Percentiles rank a stretch among this genome's conserved stretches.
Evolutionary conservation across 2,329 filamentous ascomycete genomes (phyloP).

Genomic region (Fusarium vanettenii): DNA sequence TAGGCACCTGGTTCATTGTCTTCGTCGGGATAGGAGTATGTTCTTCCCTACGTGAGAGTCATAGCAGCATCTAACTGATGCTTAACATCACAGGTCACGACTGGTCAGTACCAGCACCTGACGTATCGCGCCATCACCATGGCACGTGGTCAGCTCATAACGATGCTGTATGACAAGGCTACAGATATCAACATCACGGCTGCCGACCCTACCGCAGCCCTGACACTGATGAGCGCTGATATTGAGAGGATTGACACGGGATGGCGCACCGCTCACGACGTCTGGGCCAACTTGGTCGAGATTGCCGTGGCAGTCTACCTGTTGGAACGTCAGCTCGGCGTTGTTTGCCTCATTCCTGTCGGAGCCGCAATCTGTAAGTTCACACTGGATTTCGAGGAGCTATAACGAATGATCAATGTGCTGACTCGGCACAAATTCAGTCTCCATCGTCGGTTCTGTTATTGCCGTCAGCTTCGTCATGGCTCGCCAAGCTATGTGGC

Average conservation of each 20-base stretch:
- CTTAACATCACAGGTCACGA: not conserved
- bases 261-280: slow-evolving; percentile 53
- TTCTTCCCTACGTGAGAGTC: rapidly evolving
- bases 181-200: slow-evolving; percentile 43
- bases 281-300: slow-evolving; percentile 56
- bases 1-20: slow-evolving; percentile 35
- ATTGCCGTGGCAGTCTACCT: slow-evolving; percentile 58
- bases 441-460: slow-evolving; percentile 38
- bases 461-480: slow-evolving; percentile 42
- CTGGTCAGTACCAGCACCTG: slow-evolving; percentile 29
- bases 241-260: slow-evolving; percentile 53
- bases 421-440: slow-evolving; percentile 11
- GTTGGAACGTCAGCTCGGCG: slow-evolving; percentile 51
- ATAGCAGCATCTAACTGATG: not conserved
- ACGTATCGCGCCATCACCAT: slow-evolving; percentile 46
- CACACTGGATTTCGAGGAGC: not conserved
- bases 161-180: slow-evolving; percentile 44
- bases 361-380: slow-evolving; percentile 30
- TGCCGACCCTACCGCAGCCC: slow-evolving; percentile 49
- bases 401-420: not conserved
- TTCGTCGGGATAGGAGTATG: slow-evolving; percentile 28
- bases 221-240: slow-evolving; percentile 60
- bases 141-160: slow-evolving; percentile 45
- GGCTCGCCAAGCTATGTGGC: slow-evolving; percentile 41
- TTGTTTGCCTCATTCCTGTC: slow-evolving; percentile 25